A percentile compares a stretch with the other conserved stretches of the same genome.
Evolutionary conservation across 1,284 basidiomycete species (phyloP).

Genomic region (Leccinum pachyderme): DNA sequence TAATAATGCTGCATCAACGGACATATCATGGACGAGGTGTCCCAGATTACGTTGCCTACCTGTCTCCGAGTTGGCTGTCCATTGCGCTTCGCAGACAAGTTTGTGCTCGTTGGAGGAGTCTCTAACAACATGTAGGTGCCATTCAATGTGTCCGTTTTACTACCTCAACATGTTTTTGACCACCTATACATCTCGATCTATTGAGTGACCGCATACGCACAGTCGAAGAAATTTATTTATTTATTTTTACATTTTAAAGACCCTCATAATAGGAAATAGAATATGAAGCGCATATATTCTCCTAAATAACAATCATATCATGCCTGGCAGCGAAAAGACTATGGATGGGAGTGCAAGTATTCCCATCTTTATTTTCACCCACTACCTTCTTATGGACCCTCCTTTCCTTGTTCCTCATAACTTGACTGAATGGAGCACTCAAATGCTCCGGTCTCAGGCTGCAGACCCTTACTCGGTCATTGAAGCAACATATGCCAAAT

Average conservation of each 20-base stretch:
- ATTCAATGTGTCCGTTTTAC: too few species aligned
- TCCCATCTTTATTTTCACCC: background rate
- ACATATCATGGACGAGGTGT: constrained; percentile 56
- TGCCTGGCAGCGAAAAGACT: too few species aligned
- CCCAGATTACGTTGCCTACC: constrained; percentile 95
- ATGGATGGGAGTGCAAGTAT: background rate
- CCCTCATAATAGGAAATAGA: too few species aligned
- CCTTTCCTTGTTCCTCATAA: too few species aligned
- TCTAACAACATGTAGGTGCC: too few species aligned
- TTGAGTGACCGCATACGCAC: too few species aligned
- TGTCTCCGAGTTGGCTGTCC: constrained; percentile 97
- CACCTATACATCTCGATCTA: too few species aligned
- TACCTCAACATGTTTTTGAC: too few species aligned
- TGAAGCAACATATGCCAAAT: background rate
- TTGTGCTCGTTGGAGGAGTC: constrained; percentile 95
- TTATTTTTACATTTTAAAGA: too few species aligned
- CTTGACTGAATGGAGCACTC: background rate
- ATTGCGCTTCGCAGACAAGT: constrained; percentile 84
- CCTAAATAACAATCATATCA: too few species aligned
- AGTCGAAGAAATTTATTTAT: too few species aligned
- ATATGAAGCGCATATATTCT: too few species aligned
- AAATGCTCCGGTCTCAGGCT: background rate
- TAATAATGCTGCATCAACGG: constrained; percentile 35
- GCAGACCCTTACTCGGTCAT: background rate
- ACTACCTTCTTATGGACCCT: background rate